phyloP scores from a whole-genome alignment of 768 basidiomycete genomes.

The Rhodotorula sphaerocarpa region DNA sequence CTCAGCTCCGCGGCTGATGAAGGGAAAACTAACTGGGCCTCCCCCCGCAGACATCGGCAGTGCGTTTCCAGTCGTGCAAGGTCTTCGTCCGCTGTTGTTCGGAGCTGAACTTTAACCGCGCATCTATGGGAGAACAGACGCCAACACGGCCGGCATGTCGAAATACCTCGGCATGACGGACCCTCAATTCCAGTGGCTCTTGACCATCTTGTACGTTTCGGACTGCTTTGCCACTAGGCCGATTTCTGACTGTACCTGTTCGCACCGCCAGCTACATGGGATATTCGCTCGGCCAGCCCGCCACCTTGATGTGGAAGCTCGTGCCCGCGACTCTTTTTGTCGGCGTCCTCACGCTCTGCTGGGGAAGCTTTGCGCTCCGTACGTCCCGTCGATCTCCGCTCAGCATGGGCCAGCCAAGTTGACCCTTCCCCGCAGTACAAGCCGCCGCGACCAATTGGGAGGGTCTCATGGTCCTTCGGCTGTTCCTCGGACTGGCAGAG shows the following conservation, averaged over 20 bases:
- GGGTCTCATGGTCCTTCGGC: constrained; percentile 10
- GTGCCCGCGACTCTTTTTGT: constrained; percentile 8
- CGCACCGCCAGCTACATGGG: too few relatives aligned
- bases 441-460: constrained; percentile 1
- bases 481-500: constrained; percentile 11
- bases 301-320: constrained; percentile 16
- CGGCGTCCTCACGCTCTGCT: constrained; percentile 1
- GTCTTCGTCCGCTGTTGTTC: background rate
- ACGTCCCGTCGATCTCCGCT: too few relatives aligned
- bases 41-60: constrained; percentile 18
- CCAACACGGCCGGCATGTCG: constrained; percentile 10
- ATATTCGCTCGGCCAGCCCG: constrained; percentile 1
- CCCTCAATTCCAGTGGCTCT: constrained; percentile 7
- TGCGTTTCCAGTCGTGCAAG: background rate
- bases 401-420: too few relatives aligned
- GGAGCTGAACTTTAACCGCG: background rate
- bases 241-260: too few relatives aligned
- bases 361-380: constrained; percentile 6
- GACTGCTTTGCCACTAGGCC: too few relatives aligned
- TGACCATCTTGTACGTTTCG: background rate
- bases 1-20: too few relatives aligned
- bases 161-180: background rate
- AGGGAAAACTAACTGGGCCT: too few relatives aligned
- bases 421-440: background rate
- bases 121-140: too few relatives aligned